Percentiles rank a stretch among this genome's conserved stretches.
These are phyloP conservation scores for Dryas drummondii DNA, from an alignment of 306 rosid genomes.

Conservation along the genomic window DNA sequence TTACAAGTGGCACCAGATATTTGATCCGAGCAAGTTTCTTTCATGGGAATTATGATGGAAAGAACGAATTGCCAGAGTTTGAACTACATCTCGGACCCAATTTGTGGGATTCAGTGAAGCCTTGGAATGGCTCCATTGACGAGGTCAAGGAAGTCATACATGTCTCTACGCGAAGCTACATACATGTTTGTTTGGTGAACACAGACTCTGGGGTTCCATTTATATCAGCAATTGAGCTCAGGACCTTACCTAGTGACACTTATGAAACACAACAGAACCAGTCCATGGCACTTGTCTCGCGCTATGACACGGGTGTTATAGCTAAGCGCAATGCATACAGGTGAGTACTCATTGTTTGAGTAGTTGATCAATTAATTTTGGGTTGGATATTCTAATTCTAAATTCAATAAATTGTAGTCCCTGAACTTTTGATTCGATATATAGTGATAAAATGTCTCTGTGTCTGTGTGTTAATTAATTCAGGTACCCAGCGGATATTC, in stretches of 20 bases:
- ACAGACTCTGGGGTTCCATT: slow-evolving; percentile 22
- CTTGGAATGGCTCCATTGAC: neutral
- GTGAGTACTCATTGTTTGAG: neutral
- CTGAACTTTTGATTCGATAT: no score
- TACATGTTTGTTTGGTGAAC: slow-evolving; percentile 18
- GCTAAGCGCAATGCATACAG: neutral
- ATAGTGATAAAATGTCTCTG: no score
- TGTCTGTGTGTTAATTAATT: no score
- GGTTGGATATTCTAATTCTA: no score
- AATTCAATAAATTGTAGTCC: neutral
- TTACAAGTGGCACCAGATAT: slow-evolving; percentile 16
- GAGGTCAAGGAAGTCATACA: slow-evolving; percentile 6
- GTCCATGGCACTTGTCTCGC: slow-evolving; percentile 10
- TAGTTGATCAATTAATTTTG: no score
- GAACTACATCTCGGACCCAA: slow-evolving; percentile 32
- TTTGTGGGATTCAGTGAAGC: neutral
- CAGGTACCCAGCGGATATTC: no score
- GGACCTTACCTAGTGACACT: slow-evolving; percentile 12
- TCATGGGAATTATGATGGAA: slow-evolving; percentile 39
- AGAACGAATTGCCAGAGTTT: neutral
- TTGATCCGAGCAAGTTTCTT: slow-evolving; percentile 30
- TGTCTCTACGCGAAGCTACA: neutral
- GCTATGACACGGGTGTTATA: slow-evolving; percentile 11
- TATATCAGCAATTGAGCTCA: slow-evolving; percentile 22
- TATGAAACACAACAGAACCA: neutral